Conservation (phyloP, 1,284 basidiomycete species). For the Microbotryum silenes-acaulis region DNA sequence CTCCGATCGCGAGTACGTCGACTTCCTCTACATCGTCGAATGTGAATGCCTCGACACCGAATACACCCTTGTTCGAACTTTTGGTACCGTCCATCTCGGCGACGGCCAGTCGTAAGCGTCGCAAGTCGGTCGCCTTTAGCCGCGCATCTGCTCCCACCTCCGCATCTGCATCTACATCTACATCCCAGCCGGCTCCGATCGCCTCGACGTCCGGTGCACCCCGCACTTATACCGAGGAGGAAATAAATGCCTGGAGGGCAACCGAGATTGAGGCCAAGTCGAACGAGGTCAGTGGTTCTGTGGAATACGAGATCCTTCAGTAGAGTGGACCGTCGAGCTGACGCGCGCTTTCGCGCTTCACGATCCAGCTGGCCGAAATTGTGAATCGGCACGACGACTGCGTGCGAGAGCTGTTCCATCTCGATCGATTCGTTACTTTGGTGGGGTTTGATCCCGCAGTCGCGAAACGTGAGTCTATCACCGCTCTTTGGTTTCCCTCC, state of each 20-base stretch:
- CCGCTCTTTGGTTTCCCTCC: not conserved
- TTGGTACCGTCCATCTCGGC: too few relatives aligned
- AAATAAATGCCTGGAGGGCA: conserved; percentile 14
- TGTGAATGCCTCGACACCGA: too few relatives aligned
- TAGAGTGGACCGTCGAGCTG: not conserved
- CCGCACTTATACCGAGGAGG: conserved; percentile 1
- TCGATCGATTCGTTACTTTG: conserved; percentile 68
- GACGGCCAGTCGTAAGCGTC: too few relatives aligned
- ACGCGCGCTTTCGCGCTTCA: not conserved
- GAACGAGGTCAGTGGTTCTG: conserved; percentile 13
- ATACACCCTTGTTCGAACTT: too few relatives aligned
- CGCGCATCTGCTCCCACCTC: too few relatives aligned
- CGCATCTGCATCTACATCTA: too few relatives aligned
- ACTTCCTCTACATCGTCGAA: too few relatives aligned
- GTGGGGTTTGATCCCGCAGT: conserved; percentile 64
- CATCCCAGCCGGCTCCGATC: too few relatives aligned
- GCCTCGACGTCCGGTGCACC: too few relatives aligned
- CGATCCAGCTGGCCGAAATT: conserved; percentile 17
- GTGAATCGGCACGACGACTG: conserved; percentile 39
- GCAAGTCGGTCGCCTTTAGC: too few relatives aligned
- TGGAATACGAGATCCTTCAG: not conserved
- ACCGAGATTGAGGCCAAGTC: conserved; percentile 17
- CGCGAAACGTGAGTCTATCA: conserved; percentile 49
- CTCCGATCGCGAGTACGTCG: too few relatives aligned
- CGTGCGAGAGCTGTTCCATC: conserved; percentile 76